Evolutionary conservation across 2,329 filamentous ascomycete species (phyloP), one percentile per base, ranked within the genome.

Genomic region (Tolypocladium inflatum): DNA sequence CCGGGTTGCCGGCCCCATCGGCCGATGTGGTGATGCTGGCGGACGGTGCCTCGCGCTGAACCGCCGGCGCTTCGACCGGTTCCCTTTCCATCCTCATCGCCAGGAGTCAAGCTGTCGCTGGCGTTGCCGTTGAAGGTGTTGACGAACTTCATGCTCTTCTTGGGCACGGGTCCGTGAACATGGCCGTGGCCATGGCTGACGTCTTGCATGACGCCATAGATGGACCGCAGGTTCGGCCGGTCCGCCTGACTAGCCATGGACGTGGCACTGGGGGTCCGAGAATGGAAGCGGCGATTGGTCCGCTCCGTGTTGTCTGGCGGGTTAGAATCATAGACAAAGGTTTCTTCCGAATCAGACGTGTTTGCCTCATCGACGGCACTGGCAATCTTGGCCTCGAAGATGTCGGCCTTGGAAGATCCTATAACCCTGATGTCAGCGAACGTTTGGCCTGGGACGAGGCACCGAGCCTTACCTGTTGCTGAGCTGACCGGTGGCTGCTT

Each of bases 271-370:
- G 94, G 94, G 1, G 94, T 99, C 62, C 94, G 85, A 23, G 93
- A 97, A 74, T 97, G 93, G 72, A 93, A 91, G 61, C 91, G 84
- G 62, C 85, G 83, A n/a, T 82, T 82, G 41, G 68, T 62, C 45
- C 84, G 78, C 57, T 86, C 83, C 54, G 76, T 78, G 55, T 70
- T 73, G 63, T 88, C 85, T 55, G 90, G 89, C 11, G 93, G 94
- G 68, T 99, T 99, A 33, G 94, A 97, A 73, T 99, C 94, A 74
- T 99, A 99, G 19, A 99, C 94, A 72, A 97, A 99, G 0, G 94
- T 97, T 73, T 97, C 94, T 67, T 97, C 94, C 1, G 93, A 97
- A 71, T 99, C 94, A 8, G 93, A 97, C 15, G 93, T 96, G 71
- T 97, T 90, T 51, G 91, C 91, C 72, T 97, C 92, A 70, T 97